Evolutionary conservation across 495 filamentous ascomycete species (phyloP).

Genomic region (Zalerion maritima): DNA sequence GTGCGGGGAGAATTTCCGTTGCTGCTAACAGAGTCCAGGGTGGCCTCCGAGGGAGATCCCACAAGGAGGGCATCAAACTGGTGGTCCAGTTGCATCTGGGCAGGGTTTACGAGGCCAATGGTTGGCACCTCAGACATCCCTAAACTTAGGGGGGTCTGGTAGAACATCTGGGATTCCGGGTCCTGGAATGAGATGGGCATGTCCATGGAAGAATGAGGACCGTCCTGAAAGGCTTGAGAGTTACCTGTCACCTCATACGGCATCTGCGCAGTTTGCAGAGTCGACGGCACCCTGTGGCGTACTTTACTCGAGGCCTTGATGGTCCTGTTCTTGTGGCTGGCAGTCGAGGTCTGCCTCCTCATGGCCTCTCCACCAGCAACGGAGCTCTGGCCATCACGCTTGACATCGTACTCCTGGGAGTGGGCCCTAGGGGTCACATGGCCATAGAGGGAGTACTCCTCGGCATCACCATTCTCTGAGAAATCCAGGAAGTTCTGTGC

Average conservation of each 20-base stretch:
- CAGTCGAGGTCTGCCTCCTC: constrained; percentile 29
- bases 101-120: constrained; percentile 18
- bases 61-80: constrained; percentile 27
- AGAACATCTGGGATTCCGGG: constrained; percentile 27
- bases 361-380: constrained; percentile 30
- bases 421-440: constrained; percentile 29
- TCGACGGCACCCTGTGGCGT: constrained; percentile 27
- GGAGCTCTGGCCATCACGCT: no score
- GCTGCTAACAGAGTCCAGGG: constrained; percentile 35
- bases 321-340: constrained; percentile 32
- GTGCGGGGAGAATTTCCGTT: constrained; percentile 32
- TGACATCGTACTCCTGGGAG: constrained; percentile 28
- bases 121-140: constrained; percentile 22
- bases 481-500: constrained; percentile 36
- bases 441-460: constrained; percentile 34
- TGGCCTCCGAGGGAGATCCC: constrained; percentile 27
- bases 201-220: constrained; percentile 22
- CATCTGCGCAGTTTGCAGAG: constrained; percentile 28
- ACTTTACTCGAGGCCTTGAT: constrained; percentile 29
- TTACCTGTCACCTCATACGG: constrained; percentile 37
- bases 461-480: constrained; percentile 25
- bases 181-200: constrained; percentile 30
- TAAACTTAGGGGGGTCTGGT: constrained; percentile 23
- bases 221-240: constrained; percentile 19
- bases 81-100: constrained; percentile 29